A percentile compares a stretch with the other conserved stretches of the same genome.
Conservation (phyloP, 306 rosid species). For the Cicer arietinum region DNA sequence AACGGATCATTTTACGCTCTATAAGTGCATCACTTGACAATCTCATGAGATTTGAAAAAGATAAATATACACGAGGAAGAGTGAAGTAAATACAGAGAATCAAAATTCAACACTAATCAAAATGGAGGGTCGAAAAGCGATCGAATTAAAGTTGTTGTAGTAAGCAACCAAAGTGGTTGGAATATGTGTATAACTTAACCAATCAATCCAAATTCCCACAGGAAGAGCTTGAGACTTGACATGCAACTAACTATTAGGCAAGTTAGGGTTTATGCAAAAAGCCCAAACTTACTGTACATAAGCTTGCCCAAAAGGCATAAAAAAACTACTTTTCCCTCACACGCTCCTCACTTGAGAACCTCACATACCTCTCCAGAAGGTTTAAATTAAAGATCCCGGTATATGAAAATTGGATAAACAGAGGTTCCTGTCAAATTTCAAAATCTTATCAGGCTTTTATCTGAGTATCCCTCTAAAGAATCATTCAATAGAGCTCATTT, state of each 20-base stretch:
- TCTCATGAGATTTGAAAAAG: neutral
- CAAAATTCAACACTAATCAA: neutral
- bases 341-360: constrained; percentile 43
- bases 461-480: constrained; percentile 47
- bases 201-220: constrained; percentile 51
- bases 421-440: constrained; percentile 39
- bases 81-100: neutral
- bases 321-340: constrained; percentile 16
- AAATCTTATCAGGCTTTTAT: constrained; percentile 43
- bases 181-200: constrained; percentile 48
- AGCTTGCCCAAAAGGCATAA: constrained; percentile 44
- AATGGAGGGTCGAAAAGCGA: constrained; percentile 17
- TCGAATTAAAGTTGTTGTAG: constrained; percentile 12
- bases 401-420: constrained; percentile 43
- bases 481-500: constrained; percentile 43
- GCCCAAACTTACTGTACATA: constrained; percentile 50
- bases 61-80: neutral
- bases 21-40: neutral
- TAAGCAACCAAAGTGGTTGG: constrained; percentile 38
- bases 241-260: constrained; percentile 40
- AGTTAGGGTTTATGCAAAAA: constrained; percentile 38
- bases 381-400: constrained; percentile 31
- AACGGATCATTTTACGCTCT: neutral
- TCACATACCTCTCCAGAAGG: constrained; percentile 43
- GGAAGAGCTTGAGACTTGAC: constrained; percentile 52